A percentile compares a stretch with the other conserved stretches of the same genome.
phyloP scores from a whole-genome alignment of 1,139 yeast species.

The Debaryomycetaceae sp. region DNA sequence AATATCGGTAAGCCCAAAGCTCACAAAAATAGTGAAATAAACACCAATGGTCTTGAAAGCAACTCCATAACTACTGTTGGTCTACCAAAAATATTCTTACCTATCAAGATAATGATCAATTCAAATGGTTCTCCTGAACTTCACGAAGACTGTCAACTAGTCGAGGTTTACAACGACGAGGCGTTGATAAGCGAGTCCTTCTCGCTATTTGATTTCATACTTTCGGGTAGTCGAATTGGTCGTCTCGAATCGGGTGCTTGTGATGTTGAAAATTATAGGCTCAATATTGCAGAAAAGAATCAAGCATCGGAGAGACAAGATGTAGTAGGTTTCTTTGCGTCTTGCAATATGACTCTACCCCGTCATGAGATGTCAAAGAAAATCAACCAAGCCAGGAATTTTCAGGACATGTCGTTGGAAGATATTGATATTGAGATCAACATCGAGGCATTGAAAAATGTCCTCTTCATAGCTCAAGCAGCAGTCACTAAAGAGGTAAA shows the following conservation, averaged over 20 bases:
- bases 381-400: not conserved
- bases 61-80: slow-evolving; percentile 1
- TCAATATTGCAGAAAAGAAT: not conserved
- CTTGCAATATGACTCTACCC: not conserved
- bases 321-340: not conserved
- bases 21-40: not conserved
- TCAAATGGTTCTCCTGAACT: slow-evolving; percentile 1
- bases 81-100: slow-evolving; percentile 1
- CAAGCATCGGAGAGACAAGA: not conserved
- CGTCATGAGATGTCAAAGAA: not conserved
- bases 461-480: slow-evolving; percentile 2
- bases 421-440: slow-evolving; percentile 2
- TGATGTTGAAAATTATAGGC: slow-evolving; percentile 1
- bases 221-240: slow-evolving; percentile 1
- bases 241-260: slow-evolving; percentile 2
- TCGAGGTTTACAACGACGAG: slow-evolving; percentile 1
- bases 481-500: not conserved
- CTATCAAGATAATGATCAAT: slow-evolving; percentile 1
- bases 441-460: not conserved
- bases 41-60: not conserved
- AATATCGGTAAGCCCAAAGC: not conserved
- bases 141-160: slow-evolving; percentile 1
- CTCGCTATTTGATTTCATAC: slow-evolving; percentile 2
- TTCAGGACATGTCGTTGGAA: not conserved
- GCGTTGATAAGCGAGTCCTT: slow-evolving; percentile 1